Evolutionary conservation across 768 basidiomycete species (phyloP).

Genomic region (Trametopsis cervina): DNA sequence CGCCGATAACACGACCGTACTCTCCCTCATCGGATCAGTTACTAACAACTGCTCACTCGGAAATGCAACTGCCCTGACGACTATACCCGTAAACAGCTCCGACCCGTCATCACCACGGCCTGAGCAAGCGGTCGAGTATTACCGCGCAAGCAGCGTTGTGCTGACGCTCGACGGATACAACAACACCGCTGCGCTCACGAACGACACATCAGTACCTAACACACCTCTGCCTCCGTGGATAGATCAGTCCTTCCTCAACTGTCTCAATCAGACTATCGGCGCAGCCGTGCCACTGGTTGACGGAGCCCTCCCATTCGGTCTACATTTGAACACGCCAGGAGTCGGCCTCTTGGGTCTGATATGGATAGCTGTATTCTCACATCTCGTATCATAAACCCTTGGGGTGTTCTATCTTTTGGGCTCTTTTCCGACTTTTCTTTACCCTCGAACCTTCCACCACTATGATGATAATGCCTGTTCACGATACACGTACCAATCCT

Average conservation of each 20-base stretch:
- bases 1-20: slow-evolving; percentile 28
- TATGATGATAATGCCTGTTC: neutral
- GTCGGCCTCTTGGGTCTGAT: slow-evolving; percentile 8
- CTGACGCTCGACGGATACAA: slow-evolving; percentile 64
- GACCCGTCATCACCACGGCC: slow-evolving; percentile 29
- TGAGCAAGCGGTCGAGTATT: slow-evolving; percentile 60
- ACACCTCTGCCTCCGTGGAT: slow-evolving; percentile 46
- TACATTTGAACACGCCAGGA: neutral
- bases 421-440: neutral
- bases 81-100: slow-evolving; percentile 27
- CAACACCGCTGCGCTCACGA: slow-evolving; percentile 42
- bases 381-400: neutral
- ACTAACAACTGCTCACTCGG: slow-evolving; percentile 23
- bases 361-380: slow-evolving; percentile 6
- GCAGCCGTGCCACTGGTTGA: slow-evolving; percentile 49
- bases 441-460: neutral
- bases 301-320: slow-evolving; percentile 5
- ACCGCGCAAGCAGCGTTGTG: slow-evolving; percentile 56
- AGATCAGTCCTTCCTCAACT: slow-evolving; percentile 43
- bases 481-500: no score
- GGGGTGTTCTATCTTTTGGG: neutral
- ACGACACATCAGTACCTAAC: slow-evolving; percentile 33
- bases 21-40: slow-evolving; percentile 25
- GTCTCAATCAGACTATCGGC: slow-evolving; percentile 60
- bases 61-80: slow-evolving; percentile 28